A percentile compares a stretch with the other conserved stretches of the same genome.
Evolutionary conservation across 352 stramenopile genomes (phyloP).

Genomic region (Phytophthora cactorum): DNA sequence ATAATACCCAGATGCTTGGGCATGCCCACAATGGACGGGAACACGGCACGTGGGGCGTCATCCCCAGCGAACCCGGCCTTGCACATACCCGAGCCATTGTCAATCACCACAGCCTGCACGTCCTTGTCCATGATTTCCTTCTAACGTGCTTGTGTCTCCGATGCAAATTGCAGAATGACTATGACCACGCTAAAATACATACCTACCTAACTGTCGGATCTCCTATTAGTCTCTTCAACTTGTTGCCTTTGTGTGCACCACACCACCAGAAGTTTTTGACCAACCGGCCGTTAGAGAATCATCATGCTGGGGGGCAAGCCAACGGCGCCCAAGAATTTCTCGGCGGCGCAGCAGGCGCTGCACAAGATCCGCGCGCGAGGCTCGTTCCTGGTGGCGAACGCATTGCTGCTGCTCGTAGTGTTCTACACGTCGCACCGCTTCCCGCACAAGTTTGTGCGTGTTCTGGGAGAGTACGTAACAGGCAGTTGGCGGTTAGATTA

Average conservation of each 20-base stretch:
- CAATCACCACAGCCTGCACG: conserved; percentile 82
- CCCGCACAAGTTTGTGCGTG: conserved; percentile 73
- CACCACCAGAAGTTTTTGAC: conserved; percentile 4
- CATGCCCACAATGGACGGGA: conserved; percentile 96
- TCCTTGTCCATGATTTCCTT: conserved; percentile 51
- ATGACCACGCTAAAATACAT: conserved; percentile 11
- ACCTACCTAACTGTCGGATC: conserved; percentile 30
- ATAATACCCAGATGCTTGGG: conserved; percentile 97
- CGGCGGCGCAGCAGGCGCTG: conserved; percentile 47
- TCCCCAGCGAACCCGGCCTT: conserved; percentile 98
- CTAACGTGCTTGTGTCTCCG: conserved; percentile 1
- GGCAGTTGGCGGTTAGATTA: not conserved
- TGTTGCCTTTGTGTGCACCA: conserved; percentile 24
- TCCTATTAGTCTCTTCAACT: conserved; percentile 2
- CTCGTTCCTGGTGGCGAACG: conserved; percentile 55
- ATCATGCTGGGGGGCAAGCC: conserved; percentile 22
- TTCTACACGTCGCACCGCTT: conserved; percentile 59
- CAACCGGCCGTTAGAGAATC: conserved; percentile 7
- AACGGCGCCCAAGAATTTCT: conserved; percentile 28
- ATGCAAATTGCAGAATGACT: conserved; percentile 21
- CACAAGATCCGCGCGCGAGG: conserved; percentile 53
- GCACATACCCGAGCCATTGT: conserved; percentile 99
- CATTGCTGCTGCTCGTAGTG: conserved; percentile 61
- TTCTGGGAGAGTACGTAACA: conserved; percentile 68
- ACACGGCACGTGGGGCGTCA: conserved; percentile 96